phyloP scores from a whole-genome alignment of 2,329 filamentous ascomycete genomes.

The Colletotrichum sidae region DNA sequence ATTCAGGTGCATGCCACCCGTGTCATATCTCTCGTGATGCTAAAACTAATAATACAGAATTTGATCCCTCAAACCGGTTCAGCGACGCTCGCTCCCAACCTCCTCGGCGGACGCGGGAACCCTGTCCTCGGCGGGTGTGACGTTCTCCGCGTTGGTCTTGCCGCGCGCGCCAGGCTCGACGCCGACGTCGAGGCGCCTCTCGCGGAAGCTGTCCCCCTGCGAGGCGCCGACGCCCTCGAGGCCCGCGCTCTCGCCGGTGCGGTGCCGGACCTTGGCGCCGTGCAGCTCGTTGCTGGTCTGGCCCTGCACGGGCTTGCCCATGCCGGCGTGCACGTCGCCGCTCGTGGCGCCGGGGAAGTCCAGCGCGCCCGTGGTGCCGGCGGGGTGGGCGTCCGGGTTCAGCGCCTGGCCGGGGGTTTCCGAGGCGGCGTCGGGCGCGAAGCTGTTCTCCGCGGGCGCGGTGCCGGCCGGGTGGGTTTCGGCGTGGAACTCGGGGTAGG shows the following conservation, averaged over 20 bases:
- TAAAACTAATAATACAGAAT: constrained; percentile 18
- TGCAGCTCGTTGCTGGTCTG: constrained; percentile 55
- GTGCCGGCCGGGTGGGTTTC: constrained; percentile 71
- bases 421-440: constrained; percentile 51
- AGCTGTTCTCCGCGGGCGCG: constrained; percentile 63
- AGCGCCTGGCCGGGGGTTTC: constrained; percentile 51
- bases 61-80: not conserved
- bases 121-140: constrained; percentile 43
- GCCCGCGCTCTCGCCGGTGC: constrained; percentile 52
- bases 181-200: constrained; percentile 47
- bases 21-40: constrained; percentile 9
- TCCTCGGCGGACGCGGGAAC: constrained; percentile 42
- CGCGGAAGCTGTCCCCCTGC: constrained; percentile 43
- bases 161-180: constrained; percentile 40
- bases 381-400: constrained; percentile 39
- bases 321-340: constrained; percentile 54
- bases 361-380: constrained; percentile 44
- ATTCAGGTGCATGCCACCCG: too few species aligned
- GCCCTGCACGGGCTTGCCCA: constrained; percentile 57
- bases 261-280: constrained; percentile 43
- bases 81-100: constrained; percentile 40
- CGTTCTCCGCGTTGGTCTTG: constrained; percentile 39
- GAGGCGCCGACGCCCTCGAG: constrained; percentile 53
- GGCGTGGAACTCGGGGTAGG: constrained; percentile 71
- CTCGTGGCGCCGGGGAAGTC: constrained; percentile 59